Evolutionary conservation across 352 stramenopile genomes (phyloP).

Genomic region (Saprolegnia parasitica): DNA sequence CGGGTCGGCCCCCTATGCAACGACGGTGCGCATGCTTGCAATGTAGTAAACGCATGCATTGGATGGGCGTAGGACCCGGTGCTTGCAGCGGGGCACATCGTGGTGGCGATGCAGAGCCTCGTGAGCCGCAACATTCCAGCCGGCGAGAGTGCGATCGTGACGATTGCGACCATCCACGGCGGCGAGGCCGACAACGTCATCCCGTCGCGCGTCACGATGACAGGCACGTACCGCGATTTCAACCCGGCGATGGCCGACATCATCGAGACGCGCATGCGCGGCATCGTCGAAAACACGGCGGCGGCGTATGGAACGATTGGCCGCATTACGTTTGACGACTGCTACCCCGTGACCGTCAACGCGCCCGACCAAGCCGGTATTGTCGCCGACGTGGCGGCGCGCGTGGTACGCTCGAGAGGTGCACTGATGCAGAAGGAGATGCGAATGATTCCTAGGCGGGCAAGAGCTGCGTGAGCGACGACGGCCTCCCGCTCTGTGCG

Average conservation of each 20-base stretch:
- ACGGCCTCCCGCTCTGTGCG: constrained; percentile 86
- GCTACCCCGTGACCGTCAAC: constrained; percentile 73
- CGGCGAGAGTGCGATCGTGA: constrained; percentile 89
- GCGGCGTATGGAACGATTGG: constrained; percentile 64
- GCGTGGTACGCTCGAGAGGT: not conserved
- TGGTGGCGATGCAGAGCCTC: constrained; percentile 92
- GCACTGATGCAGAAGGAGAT: constrained; percentile 33
- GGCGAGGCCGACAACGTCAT: constrained; percentile 95
- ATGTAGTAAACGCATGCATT: not conserved
- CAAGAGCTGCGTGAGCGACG: constrained; percentile 68
- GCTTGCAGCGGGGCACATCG: constrained; percentile 77
- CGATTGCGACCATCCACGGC: constrained; percentile 85
- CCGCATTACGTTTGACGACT: constrained; percentile 55
- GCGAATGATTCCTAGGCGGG: constrained; percentile 40
- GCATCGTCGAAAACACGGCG: constrained; percentile 79
- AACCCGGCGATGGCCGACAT: constrained; percentile 76
- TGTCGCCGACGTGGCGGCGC: constrained; percentile 54
- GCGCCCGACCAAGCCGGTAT: constrained; percentile 63
- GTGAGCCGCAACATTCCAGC: constrained; percentile 87
- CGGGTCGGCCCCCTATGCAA: constrained; percentile 82
- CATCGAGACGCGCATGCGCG: constrained; percentile 73
- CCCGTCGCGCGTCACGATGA: constrained; percentile 68
- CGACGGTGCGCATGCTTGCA: not conserved
- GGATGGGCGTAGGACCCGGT: constrained; percentile 66
- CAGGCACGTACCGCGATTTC: constrained; percentile 91